Conservation (phyloP, 2,329 filamentous ascomycete species). For the Xylogone sp. region DNA sequence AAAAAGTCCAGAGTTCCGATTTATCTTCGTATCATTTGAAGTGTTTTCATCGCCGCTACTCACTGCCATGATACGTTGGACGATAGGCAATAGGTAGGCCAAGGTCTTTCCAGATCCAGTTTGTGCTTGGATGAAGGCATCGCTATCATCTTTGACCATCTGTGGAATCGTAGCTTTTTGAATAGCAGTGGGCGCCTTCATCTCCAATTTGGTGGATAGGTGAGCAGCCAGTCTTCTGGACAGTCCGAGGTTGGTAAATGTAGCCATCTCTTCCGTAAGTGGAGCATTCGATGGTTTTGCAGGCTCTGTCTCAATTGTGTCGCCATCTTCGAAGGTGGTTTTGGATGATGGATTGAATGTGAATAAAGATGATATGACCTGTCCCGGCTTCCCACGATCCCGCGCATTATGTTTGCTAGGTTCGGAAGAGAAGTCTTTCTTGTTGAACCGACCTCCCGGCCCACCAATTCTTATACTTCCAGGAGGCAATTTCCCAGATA, state of each 20-base stretch:
- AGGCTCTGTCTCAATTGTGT: conserved; percentile 45
- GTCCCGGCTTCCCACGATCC: conserved; percentile 41
- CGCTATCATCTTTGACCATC: conserved; percentile 73
- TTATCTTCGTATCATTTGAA: conserved; percentile 51
- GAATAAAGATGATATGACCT: conserved; percentile 88
- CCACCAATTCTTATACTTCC: conserved; percentile 28
- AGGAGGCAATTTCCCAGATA: conserved; percentile 33
- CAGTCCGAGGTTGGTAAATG: conserved; percentile 81
- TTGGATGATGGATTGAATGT: conserved; percentile 78
- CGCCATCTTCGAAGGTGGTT: conserved; percentile 51
- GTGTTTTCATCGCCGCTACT: conserved; percentile 51
- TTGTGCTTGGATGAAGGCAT: conserved; percentile 95
- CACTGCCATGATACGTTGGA: conserved; percentile 81
- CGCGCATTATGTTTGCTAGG: conserved; percentile 22
- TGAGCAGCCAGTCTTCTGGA: conserved; percentile 78
- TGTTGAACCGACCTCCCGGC: conserved; percentile 10
- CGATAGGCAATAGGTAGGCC: conserved; percentile 89
- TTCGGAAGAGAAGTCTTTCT: conserved; percentile 4
- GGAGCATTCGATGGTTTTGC: conserved; percentile 87
- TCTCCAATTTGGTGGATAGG: conserved; percentile 76
- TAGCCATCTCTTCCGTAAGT: conserved; percentile 75
- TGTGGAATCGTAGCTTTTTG: conserved; percentile 86
- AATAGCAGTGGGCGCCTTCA: conserved; percentile 91
- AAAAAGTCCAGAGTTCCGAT: conserved; percentile 85
- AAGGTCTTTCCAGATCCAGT: conserved; percentile 97